phyloP scores from a whole-genome alignment of 31 red algal genomes.

The Bonnemaisonia californica region DNA sequence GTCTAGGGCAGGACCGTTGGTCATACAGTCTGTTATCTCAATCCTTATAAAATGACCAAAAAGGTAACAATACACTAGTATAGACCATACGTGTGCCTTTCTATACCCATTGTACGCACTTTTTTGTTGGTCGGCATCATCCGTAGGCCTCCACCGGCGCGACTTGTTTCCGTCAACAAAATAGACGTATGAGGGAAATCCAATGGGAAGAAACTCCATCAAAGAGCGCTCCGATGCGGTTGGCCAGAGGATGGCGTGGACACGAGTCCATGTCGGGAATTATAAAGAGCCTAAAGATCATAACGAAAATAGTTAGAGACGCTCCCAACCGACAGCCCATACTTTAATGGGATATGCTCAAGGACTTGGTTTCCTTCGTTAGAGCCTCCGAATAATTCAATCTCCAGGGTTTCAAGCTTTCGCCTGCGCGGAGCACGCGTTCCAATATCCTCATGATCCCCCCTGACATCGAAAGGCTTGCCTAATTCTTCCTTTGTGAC shows the following conservation, averaged over 20 bases:
- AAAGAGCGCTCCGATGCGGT: neutral
- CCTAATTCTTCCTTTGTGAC: slow-evolving; percentile 12
- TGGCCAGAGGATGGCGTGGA: neutral
- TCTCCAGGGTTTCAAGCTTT: slow-evolving; percentile 29
- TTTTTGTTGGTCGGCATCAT: neutral
- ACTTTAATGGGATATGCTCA: slow-evolving; percentile 31
- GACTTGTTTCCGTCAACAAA: slow-evolving; percentile 33
- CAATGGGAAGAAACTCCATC: neutral
- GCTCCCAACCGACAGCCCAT: slow-evolving; percentile 9
- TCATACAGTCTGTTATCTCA: slow-evolving; percentile 6
- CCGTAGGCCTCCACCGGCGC: slow-evolving; percentile 8
- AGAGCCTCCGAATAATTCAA: slow-evolving; percentile 36
- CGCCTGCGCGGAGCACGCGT: neutral
- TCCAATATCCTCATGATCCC: neutral
- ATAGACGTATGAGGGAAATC: slow-evolving; percentile 12
- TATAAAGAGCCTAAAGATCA: slow-evolving; percentile 9
- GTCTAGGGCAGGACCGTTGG: too few relatives aligned
- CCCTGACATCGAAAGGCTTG: slow-evolving; percentile 10
- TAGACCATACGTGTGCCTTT: neutral
- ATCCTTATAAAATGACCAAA: slow-evolving; percentile 13
- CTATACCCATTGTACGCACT: slow-evolving; percentile 15
- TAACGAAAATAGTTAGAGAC: slow-evolving; percentile 18
- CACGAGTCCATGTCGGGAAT: neutral
- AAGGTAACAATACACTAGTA: slow-evolving; percentile 17
- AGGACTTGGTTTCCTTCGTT: slow-evolving; percentile 20